These are phyloP conservation scores for Bonia amplexicaulis DNA, from an alignment of 176 grass and related monocot species.

Conservation along the genomic window DNA sequence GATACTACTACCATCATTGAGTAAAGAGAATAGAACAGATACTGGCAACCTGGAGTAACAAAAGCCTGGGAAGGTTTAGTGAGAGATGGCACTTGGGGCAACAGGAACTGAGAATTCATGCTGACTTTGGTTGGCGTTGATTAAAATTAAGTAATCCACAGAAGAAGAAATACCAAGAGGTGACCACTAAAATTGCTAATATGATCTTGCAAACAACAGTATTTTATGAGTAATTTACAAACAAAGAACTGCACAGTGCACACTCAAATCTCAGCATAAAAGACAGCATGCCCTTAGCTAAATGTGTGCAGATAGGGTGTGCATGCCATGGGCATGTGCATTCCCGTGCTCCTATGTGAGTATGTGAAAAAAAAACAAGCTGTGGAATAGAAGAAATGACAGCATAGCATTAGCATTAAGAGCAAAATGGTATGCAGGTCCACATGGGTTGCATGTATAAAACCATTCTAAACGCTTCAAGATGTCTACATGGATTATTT, in stretches of 20 bases:
- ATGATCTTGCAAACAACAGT: neutral
- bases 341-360: neutral
- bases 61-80: neutral
- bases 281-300: neutral
- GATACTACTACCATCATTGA: neutral
- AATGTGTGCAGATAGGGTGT: neutral
- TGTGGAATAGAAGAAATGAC: neutral
- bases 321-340: neutral
- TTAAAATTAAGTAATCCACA: neutral
- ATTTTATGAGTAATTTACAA: neutral
- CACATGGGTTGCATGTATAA: neutral
- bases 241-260: neutral
- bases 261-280: neutral
- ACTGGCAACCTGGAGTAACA: neutral
- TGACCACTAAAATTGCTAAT: neutral
- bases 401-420: neutral
- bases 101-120: neutral
- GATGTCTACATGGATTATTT: neutral
- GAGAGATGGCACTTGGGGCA: neutral
- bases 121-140: neutral
- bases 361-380: neutral
- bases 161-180: neutral
- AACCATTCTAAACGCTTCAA: neutral
- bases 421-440: neutral
- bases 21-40: neutral